Percentiles rank a stretch among this genome's conserved stretches.
phyloP scores from a whole-genome alignment of 306 rosid species.

The Citrullus colocynthis region DNA sequence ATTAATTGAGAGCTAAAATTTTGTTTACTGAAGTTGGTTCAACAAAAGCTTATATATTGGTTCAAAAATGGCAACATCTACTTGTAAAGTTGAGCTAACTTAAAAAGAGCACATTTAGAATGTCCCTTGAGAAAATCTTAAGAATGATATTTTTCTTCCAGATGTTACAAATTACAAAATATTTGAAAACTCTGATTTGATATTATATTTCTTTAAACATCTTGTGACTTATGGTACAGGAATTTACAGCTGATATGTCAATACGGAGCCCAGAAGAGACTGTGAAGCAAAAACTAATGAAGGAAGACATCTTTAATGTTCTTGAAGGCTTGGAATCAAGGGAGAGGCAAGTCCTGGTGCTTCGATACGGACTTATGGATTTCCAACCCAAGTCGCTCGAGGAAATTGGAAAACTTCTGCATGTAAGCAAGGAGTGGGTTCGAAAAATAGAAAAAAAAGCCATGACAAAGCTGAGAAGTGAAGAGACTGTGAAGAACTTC shows the following conservation, averaged over 20 bases:
- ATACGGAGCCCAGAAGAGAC: conserved; percentile 54
- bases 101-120: background rate
- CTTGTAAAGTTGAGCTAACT: background rate
- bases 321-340: conserved; percentile 48
- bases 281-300: conserved; percentile 55
- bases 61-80: background rate
- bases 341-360: conserved; percentile 54
- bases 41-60: background rate
- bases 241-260: conserved; percentile 33
- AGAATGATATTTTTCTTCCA: background rate
- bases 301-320: conserved; percentile 34
- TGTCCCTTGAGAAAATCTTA: background rate
- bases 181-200: background rate
- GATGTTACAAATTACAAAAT: background rate
- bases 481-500: conserved; percentile 29
- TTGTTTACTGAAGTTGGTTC: background rate
- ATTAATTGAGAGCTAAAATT: background rate
- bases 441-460: conserved; percentile 67
- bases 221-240: conserved; percentile 29
- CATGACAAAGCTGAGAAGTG: conserved; percentile 35
- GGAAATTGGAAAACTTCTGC: conserved; percentile 51
- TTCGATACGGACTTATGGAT: conserved; percentile 64
- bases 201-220: background rate
- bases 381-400: conserved; percentile 57
- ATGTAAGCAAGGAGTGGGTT: conserved; percentile 61